Conservation (phyloP, 768 basidiomycete genomes). For the Mrakia gelida region DNA sequence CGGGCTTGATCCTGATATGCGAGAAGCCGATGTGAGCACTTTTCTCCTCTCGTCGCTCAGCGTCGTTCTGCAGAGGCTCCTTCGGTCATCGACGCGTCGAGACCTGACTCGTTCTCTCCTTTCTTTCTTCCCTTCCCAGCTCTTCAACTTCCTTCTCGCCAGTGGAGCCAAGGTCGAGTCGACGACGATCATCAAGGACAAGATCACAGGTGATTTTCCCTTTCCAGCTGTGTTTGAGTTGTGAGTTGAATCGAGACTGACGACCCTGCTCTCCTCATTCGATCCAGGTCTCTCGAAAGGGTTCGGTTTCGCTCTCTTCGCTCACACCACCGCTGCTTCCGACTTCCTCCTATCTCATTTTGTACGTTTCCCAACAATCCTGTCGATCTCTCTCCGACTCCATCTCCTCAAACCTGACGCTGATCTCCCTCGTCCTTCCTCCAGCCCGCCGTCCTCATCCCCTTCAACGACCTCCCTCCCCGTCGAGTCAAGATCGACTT, state of each 20-base stretch:
- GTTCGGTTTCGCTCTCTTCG: constrained; percentile 95
- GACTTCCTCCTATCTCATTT: constrained; percentile 78
- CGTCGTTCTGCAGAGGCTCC: not conserved
- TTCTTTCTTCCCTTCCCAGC: not conserved
- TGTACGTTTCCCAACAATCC: constrained; percentile 23
- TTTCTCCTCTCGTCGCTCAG: not conserved
- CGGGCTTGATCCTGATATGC: constrained; percentile 84
- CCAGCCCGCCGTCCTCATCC: constrained; percentile 47
- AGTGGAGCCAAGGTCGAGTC: constrained; percentile 42
- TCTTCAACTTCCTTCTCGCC: constrained; percentile 24
- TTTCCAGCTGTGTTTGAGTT: constrained; percentile 46
- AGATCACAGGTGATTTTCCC: constrained; percentile 71
- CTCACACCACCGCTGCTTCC: constrained; percentile 75
- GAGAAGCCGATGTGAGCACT: constrained; percentile 81
- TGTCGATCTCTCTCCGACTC: not conserved
- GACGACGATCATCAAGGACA: constrained; percentile 87
- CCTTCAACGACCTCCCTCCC: constrained; percentile 82
- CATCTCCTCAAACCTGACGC: not conserved
- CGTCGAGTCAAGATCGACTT: constrained; percentile 93
- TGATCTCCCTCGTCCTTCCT: not conserved
- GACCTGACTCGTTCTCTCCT: not conserved
- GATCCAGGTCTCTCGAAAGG: constrained; percentile 77
- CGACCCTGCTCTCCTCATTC: not conserved
- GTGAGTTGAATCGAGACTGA: constrained; percentile 35
- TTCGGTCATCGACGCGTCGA: too few species aligned